Conservation (phyloP, 164 flowering plant species). For the Magnolia sinica region DNA sequence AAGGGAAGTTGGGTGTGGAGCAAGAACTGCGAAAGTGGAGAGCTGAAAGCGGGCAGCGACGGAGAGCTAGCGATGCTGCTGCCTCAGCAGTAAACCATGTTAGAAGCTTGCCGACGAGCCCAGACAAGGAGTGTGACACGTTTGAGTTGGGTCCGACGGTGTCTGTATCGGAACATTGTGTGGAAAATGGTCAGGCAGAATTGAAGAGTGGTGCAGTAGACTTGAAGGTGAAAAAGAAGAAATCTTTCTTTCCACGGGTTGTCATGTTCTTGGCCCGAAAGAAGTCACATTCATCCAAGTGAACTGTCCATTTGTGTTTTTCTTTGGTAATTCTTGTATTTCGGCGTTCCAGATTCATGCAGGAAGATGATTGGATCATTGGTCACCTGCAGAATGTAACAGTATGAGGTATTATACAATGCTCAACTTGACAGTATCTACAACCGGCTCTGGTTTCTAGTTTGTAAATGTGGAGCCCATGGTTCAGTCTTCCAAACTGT, state of each 20-base stretch:
- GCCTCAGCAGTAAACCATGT: conserved; percentile 24
- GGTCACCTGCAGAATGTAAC: no score
- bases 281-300: conserved; percentile 6
- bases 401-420: no score
- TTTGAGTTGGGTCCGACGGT: conserved; percentile 10
- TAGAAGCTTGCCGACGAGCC: conserved; percentile 34
- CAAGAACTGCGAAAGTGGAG: conserved; percentile 93
- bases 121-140: conserved; percentile 14
- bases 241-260: conserved; percentile 11
- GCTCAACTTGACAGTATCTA: no score
- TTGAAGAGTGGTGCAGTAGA: conserved; percentile 36
- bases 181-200: conserved; percentile 14
- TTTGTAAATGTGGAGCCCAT: no score
- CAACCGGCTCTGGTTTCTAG: no score
- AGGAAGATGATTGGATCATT: no score
- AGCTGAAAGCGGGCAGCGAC: conserved; percentile 64
- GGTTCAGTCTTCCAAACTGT: no score
- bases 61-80: conserved; percentile 51
- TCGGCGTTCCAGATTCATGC: neutral
- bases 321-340: neutral
- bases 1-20: conserved; percentile 80
- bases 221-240: conserved; percentile 61
- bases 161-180: conserved; percentile 18
- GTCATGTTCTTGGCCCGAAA: conserved; percentile 14
- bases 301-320: neutral